These are phyloP conservation scores for Cutaneotrichosporon mucoides DNA, from an alignment of 1,284 basidiomycete genomes.

Conservation along the genomic window DNA sequence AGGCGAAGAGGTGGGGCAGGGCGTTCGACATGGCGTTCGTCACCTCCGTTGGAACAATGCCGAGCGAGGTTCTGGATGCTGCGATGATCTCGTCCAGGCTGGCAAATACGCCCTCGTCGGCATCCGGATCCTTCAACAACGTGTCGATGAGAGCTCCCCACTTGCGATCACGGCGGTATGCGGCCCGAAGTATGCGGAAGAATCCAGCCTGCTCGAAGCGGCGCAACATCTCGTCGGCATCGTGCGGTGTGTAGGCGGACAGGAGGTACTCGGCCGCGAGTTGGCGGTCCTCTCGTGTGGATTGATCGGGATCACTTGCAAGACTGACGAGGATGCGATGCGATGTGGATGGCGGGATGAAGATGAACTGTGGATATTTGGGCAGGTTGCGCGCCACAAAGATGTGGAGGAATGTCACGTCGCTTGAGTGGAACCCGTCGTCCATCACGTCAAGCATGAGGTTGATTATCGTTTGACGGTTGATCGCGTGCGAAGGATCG, in stretches of 20 bases:
- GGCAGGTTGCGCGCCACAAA: constrained; percentile 95
- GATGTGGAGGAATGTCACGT: constrained; percentile 81
- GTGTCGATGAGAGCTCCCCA: constrained; percentile 73
- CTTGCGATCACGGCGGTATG: constrained; percentile 68
- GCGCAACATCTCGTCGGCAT: constrained; percentile 62
- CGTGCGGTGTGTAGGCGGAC: constrained; percentile 80
- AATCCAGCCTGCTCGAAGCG: constrained; percentile 82
- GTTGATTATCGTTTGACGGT: constrained; percentile 76
- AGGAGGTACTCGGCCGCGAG: constrained; percentile 93
- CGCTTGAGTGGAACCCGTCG: constrained; percentile 55
- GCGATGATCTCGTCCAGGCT: constrained; percentile 61
- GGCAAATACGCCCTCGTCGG: constrained; percentile 60
- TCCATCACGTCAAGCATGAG: constrained; percentile 72
- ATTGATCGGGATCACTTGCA: constrained; percentile 64
- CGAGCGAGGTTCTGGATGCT: constrained; percentile 9
- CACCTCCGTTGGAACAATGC: constrained; percentile 50
- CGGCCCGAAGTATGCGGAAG: constrained; percentile 78
- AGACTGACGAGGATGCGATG: constrained; percentile 75
- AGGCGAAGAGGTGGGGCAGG: constrained; percentile 62
- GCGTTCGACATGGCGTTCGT: constrained; percentile 55
- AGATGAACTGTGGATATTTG: constrained; percentile 89
- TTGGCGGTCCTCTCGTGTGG: constrained; percentile 86
- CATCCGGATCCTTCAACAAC: constrained; percentile 69
- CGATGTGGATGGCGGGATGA: constrained; percentile 63
- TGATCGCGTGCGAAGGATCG: constrained; percentile 59